These are phyloP conservation scores for Aspergillus chevalieri DNA, from an alignment of 2,329 filamentous ascomycete species.

Conservation along the genomic window DNA sequence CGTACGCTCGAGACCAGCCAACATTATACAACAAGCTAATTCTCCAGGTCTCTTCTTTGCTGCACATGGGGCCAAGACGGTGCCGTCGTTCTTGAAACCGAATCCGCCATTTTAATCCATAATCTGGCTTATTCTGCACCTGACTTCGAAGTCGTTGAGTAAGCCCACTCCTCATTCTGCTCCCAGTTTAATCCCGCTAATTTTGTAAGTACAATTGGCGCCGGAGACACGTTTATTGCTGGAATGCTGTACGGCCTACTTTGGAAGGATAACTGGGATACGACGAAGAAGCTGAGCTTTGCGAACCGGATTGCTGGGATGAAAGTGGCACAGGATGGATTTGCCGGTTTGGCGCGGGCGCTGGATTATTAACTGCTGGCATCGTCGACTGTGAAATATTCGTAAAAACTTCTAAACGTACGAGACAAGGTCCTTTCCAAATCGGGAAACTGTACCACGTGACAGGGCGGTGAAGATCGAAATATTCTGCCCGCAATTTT, in stretches of 20 bases:
- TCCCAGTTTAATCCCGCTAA: conserved; percentile 8
- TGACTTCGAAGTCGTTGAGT: conserved; percentile 53
- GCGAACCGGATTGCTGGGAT: conserved; percentile 61
- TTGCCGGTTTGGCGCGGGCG: conserved; percentile 45
- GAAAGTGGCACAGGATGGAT: conserved; percentile 64
- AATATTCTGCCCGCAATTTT: conserved; percentile 34
- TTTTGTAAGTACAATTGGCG: conserved; percentile 60
- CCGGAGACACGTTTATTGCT: conserved; percentile 70
- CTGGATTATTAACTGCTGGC: conserved; percentile 2
- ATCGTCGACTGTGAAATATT: background rate
- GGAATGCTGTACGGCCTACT: conserved; percentile 61
- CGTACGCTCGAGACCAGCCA: conserved; percentile 29
- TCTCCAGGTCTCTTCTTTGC: conserved; percentile 42
- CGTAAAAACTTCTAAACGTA: too few species aligned
- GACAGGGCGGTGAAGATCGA: conserved; percentile 28
- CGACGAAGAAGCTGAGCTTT: conserved; percentile 49
- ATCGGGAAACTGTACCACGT: conserved; percentile 15
- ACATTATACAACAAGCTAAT: background rate
- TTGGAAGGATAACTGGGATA: conserved; percentile 47
- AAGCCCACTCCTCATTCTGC: conserved; percentile 25
- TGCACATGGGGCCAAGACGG: conserved; percentile 58
- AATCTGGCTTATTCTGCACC: conserved; percentile 39
- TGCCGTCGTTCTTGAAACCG: conserved; percentile 43
- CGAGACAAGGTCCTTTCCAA: background rate
- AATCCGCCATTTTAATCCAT: conserved; percentile 28